Evolutionary conservation across 768 basidiomycete genomes (phyloP).

Genomic region (Auricularia cornea): DNA sequence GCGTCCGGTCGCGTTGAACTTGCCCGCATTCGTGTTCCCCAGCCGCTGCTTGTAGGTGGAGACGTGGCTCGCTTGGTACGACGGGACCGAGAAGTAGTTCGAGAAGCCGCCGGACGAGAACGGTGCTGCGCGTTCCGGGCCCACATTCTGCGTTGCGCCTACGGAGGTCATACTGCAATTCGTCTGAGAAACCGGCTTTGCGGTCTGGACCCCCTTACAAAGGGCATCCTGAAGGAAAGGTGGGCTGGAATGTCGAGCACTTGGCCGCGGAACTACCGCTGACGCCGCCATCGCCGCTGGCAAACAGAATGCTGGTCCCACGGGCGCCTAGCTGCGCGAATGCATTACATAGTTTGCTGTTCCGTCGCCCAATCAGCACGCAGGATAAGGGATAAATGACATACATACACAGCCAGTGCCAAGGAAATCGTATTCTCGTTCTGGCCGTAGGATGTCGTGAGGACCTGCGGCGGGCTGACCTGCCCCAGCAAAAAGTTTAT

Average conservation of each 20-base stretch:
- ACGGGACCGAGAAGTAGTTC: conserved; percentile 33
- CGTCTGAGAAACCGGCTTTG: too few relatives aligned
- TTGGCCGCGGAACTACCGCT: conserved; percentile 7
- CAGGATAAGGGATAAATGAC: too few relatives aligned
- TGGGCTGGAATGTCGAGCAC: conserved; percentile 12
- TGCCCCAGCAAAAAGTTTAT: conserved; percentile 12
- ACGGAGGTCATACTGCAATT: conserved; percentile 9
- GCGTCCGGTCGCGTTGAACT: conserved; percentile 7
- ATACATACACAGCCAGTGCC: conserved; percentile 13
- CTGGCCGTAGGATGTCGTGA: conserved; percentile 22
- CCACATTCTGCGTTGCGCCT: conserved; percentile 8
- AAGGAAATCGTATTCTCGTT: conserved; percentile 17
- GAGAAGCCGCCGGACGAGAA: conserved; percentile 26
- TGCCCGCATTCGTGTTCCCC: background rate
- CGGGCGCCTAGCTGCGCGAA: conserved; percentile 18
- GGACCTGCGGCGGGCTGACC: background rate
- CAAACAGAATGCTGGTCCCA: conserved; percentile 12
- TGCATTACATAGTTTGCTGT: conserved; percentile 19
- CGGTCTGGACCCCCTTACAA: conserved; percentile 3
- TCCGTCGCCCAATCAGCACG: too few relatives aligned
- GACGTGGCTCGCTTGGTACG: conserved; percentile 29
- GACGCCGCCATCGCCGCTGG: conserved; percentile 14
- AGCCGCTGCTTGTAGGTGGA: conserved; percentile 13
- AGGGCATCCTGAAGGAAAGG: conserved; percentile 14
- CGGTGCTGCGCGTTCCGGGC: conserved; percentile 10